Base-by-base conservation (phyloP, 495 filamentous ascomycete genomes). In the Neurospora sp. region DNA sequence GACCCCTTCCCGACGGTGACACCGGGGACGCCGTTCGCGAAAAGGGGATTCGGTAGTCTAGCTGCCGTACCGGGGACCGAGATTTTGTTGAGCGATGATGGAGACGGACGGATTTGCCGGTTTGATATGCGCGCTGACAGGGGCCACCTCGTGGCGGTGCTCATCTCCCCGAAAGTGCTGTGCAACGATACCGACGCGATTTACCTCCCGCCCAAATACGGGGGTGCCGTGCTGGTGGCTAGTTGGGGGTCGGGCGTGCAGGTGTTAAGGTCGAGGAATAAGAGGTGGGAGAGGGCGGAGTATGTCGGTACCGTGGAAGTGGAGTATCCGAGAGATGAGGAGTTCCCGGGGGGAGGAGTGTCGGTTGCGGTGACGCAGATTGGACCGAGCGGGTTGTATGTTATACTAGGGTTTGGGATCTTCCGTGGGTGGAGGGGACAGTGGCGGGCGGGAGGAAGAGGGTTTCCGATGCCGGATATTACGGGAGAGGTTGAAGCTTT, bases 171-270 rank as follows among this genome's bases (percentile, higher is more conserved):
- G 0, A 39, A 74, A 14, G 73, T 71, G n/a, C 31, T 74, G 31
- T 75, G 75, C 39, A 31, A 69, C 37, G 73, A 77, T 39, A 71
- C 72, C 14, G 82, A 83, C 65, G 81, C 80, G 27, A 76, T 83
- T 6, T 81, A 81, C 40, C 72, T 82, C 45, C 81, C 81, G 37
- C 75, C 78, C 1, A 81, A 76, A 72, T 84, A 81, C 68, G 71
- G 72, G 7, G 80, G 80, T 14, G 79, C 53, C 0, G 81, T 83
- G 47, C 74, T 84, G 31, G 76, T 82, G 0, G 71, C 76, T 0
- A 70, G 42, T 38, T 73, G 79, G 45, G 71, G 73, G 0, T 20
- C 31, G 8, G 81, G 82, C 1, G 73, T 81, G 20, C 77, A 76
- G 68, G 82, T 84, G 70, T 74, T 83, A 8, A 71, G 79, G 38